Percentiles rank a stretch among this genome's conserved stretches.
Conservation (phyloP, 129 eudicot genomes). For the Heracleum sosnowskyi region DNA sequence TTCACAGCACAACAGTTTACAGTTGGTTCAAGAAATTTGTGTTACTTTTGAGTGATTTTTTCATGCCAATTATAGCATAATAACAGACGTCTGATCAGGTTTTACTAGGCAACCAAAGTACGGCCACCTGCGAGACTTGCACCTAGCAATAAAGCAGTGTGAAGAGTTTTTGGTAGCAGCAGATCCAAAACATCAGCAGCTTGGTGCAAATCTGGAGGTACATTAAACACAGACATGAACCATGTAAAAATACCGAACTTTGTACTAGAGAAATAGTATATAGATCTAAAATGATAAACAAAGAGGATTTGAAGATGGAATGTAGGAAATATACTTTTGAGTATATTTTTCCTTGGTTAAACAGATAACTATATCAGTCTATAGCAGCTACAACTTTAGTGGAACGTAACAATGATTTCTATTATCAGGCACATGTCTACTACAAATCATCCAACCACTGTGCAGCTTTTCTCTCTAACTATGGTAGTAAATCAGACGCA, state of each 20-base stretch:
- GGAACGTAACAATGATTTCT: constrained; percentile 6
- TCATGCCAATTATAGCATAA: background rate
- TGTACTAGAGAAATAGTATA: background rate
- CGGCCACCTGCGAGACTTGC: constrained; percentile 77
- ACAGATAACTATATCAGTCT: no score
- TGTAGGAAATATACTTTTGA: background rate
- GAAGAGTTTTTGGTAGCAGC: constrained; percentile 60
- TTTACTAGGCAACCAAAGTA: constrained; percentile 64
- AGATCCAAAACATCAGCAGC: constrained; percentile 41
- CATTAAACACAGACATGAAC: background rate
- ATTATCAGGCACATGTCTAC: constrained; percentile 64
- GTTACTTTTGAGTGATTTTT: background rate
- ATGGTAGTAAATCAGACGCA: constrained; percentile 46
- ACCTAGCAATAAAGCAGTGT: constrained; percentile 62
- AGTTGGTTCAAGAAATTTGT: background rate
- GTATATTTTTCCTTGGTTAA: background rate
- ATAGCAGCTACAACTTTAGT: background rate
- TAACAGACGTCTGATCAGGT: constrained; percentile 33
- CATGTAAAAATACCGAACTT: background rate
- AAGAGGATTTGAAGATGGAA: background rate
- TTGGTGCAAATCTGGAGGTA: constrained; percentile 74
- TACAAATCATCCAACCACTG: constrained; percentile 47
- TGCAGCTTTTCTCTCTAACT: constrained; percentile 82
- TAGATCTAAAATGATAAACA: background rate
- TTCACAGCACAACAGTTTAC: background rate